Conservation (phyloP, 2,329 filamentous ascomycete species). For the Tolypocladium paradoxum region DNA sequence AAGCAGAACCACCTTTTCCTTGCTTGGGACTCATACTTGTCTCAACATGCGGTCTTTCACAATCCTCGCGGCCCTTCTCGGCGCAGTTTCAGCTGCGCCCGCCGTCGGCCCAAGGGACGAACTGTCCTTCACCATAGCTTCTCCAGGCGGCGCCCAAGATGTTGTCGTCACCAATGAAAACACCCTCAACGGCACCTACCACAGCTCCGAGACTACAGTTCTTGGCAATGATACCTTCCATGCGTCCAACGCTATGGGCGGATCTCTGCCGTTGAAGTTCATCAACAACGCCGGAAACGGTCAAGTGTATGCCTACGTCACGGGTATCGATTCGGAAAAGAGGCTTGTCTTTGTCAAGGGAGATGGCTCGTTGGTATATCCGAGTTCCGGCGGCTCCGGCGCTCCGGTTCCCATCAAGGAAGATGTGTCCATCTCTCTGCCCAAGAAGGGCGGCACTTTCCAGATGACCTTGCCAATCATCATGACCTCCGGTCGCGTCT, state of each 20-base stretch:
- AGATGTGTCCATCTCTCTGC: conserved; percentile 33
- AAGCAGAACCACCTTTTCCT: too few relatives aligned
- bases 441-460: conserved; percentile 22
- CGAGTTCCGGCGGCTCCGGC: conserved; percentile 22
- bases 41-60: background rate
- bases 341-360: conserved; percentile 31
- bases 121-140: conserved; percentile 16
- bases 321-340: conserved; percentile 28
- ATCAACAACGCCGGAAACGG: conserved; percentile 32
- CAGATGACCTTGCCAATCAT: conserved; percentile 28
- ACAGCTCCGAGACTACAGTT: conserved; percentile 4
- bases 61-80: conserved; percentile 9
- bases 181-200: conserved; percentile 27
- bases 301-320: conserved; percentile 32
- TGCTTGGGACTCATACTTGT: too few relatives aligned
- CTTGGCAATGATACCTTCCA: background rate
- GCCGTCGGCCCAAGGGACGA: conserved; percentile 2
- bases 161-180: conserved; percentile 26
- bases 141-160: conserved; percentile 18
- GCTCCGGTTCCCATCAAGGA: conserved; percentile 24
- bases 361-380: conserved; percentile 31
- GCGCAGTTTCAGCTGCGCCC: conserved; percentile 7
- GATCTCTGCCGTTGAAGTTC: conserved; percentile 18
- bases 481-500: conserved; percentile 31
- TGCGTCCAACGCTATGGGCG: background rate